Evolutionary conservation across 2,329 filamentous ascomycete species (phyloP).

Genomic region (Penicillium thymicola): DNA sequence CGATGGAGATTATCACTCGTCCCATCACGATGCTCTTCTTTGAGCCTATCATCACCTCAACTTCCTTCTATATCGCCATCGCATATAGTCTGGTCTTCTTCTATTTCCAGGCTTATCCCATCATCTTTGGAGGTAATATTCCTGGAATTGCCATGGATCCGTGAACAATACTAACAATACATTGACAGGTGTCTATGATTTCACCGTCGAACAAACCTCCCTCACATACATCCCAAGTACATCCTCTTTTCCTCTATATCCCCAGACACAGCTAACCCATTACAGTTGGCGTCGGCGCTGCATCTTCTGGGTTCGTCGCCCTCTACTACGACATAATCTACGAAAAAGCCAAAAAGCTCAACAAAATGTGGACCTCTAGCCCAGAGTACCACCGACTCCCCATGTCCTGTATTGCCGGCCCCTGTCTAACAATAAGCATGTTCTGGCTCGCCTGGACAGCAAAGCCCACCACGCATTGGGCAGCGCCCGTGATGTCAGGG

Average conservation of each 20-base stretch:
- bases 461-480: constrained; percentile 48
- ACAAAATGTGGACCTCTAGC: constrained; percentile 54
- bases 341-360: constrained; percentile 47
- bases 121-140: constrained; percentile 58
- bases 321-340: constrained; percentile 63
- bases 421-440: constrained; percentile 52
- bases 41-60: constrained; percentile 70
- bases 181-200: constrained; percentile 53
- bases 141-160: not conserved
- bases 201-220: constrained; percentile 63
- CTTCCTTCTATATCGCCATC: constrained; percentile 67
- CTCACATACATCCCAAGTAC: constrained; percentile 63
- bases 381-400: constrained; percentile 66
- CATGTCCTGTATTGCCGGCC: constrained; percentile 67
- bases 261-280: not conserved
- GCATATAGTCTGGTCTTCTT: constrained; percentile 69
- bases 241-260: not conserved
- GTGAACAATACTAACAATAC: not conserved
- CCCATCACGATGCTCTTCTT: constrained; percentile 69
- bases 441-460: constrained; percentile 63
- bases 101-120: constrained; percentile 71
- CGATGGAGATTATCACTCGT: constrained; percentile 67
- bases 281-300: constrained; percentile 58
- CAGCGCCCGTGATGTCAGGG: constrained; percentile 58
- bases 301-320: constrained; percentile 59